Evolutionary conservation across 169 alveolate genomes (phyloP).

Genomic region (Plasmodium reichenowi): DNA sequence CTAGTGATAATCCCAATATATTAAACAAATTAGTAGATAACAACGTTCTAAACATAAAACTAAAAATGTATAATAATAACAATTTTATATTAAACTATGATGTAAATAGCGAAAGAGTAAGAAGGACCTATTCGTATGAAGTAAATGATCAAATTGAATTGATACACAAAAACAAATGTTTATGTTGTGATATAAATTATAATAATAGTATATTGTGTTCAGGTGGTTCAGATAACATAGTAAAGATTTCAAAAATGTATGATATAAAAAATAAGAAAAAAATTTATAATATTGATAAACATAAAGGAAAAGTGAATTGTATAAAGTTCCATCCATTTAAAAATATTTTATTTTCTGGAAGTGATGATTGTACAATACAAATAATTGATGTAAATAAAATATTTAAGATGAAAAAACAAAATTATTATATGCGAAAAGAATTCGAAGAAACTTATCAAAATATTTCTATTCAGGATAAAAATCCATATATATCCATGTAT

Average conservation of each 20-base stretch:
- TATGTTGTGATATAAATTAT: constrained; percentile 41
- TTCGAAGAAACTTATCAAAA: constrained; percentile 22
- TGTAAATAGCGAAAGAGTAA: constrained; percentile 16
- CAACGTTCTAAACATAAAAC: not conserved
- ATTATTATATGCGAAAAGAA: not conserved
- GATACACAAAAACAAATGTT: constrained; percentile 49
- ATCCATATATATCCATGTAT: constrained; percentile 52
- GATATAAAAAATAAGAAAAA: constrained; percentile 52
- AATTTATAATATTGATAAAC: constrained; percentile 27
- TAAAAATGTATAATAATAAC: constrained; percentile 11
- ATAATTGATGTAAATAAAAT: constrained; percentile 50
- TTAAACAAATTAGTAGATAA: not conserved
- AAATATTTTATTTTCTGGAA: constrained; percentile 63
- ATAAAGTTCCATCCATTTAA: constrained; percentile 47
- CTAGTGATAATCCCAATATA: too few relatives aligned
- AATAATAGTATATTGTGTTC: constrained; percentile 81
- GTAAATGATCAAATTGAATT: constrained; percentile 45
- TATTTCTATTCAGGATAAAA: constrained; percentile 50
- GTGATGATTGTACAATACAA: constrained; percentile 62
- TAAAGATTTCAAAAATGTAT: constrained; percentile 60
- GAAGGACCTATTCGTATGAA: constrained; percentile 31
- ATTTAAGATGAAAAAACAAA: constrained; percentile 33
- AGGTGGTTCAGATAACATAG: constrained; percentile 82
- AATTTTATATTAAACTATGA: constrained; percentile 30
- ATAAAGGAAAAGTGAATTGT: constrained; percentile 43